Base-by-base conservation (phyloP, 495 filamentous ascomycete species). In the Trichoderma gamsii region DNA sequence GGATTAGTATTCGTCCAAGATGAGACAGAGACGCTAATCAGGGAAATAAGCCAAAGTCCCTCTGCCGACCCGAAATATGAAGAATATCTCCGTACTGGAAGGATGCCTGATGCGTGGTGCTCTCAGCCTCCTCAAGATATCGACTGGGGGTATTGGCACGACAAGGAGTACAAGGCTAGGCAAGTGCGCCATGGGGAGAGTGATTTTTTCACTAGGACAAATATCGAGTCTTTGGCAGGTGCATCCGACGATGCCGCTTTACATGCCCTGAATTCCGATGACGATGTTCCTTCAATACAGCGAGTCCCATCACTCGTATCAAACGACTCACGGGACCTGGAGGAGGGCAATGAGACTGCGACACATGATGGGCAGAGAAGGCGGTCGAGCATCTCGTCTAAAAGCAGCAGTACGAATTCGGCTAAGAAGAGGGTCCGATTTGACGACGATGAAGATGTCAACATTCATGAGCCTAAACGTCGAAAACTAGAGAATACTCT, bases 371-470 rank as follows among this genome's bases (percentile, higher is more conserved):
- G 9, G 21, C 49, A 7, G 21, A 23, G 18, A 52, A 52, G n/a
- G 18, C 0, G 8, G 7, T 21, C 21, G 9, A 23, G 49, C 9
- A 21, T 15, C 12, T 18, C 43, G 18, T 46, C 12, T 46, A 18
- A 18, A 16, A 21, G 18, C 1, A 56, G 56, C 29, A 32, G 27
- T 25, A 9, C 56, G 11, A 18, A 12, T 27, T 32, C 12, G 27
- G 25, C 56, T 11, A 61, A 32, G 56, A 61, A 61, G 25, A 61
- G 56, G 56, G 56, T 61, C 11, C 56, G 56, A 32, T 32, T 32
- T 4, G 56, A 61, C 16, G 56, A 61, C 6, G 56, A 25, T 61
- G n/a, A 21, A 29, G 51, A 25, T 56, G 7, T n/a, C 51, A 56
- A 2, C 43, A 46, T 2, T 11, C 49, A 52, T 21, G 49, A 61